Conservation (phyloP, 805 yeast species). For the Spathaspora girioi region DNA sequence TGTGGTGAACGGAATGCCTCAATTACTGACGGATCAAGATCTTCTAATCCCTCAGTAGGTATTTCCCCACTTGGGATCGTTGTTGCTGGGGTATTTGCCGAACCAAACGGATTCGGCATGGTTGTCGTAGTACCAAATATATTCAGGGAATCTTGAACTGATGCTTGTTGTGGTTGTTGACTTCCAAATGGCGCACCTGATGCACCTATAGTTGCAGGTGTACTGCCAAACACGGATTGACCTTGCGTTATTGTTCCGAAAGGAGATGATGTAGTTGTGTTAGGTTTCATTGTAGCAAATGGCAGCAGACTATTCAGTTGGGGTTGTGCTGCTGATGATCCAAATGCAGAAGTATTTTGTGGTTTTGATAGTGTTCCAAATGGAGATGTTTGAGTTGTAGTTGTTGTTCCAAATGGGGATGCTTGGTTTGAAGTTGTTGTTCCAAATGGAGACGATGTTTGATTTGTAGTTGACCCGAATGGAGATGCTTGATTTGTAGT, state of each 20-base stretch:
- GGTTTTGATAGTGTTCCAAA: background rate
- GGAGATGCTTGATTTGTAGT: slow-evolving; percentile 3
- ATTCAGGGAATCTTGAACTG: background rate
- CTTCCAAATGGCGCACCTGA: slow-evolving; percentile 4
- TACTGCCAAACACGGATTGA: slow-evolving; percentile 15
- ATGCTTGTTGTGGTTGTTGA: slow-evolving; percentile 2
- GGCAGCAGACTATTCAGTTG: slow-evolving; percentile 5
- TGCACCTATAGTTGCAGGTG: slow-evolving; percentile 4
- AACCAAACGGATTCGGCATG: background rate
- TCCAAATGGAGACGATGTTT: background rate
- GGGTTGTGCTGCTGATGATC: slow-evolving; percentile 2
- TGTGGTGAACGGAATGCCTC: slow-evolving; percentile 44
- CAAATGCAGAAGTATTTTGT: background rate
- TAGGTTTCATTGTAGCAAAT: background rate
- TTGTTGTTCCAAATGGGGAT: slow-evolving; percentile 13
- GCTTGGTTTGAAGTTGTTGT: background rate
- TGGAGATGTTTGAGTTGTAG: slow-evolving; percentile 6
- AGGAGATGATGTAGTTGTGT: slow-evolving; percentile 1
- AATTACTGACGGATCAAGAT: slow-evolving; percentile 40
- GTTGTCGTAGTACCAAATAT: background rate
- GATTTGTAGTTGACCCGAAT: slow-evolving; percentile 5
- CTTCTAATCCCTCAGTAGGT: slow-evolving; percentile 23
- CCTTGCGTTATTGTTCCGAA: slow-evolving; percentile 5
- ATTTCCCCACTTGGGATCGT: slow-evolving; percentile 10
- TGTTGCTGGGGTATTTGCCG: background rate